phyloP scores from a whole-genome alignment of 305 asterid genomes.

The Fraxinus platypoda region DNA sequence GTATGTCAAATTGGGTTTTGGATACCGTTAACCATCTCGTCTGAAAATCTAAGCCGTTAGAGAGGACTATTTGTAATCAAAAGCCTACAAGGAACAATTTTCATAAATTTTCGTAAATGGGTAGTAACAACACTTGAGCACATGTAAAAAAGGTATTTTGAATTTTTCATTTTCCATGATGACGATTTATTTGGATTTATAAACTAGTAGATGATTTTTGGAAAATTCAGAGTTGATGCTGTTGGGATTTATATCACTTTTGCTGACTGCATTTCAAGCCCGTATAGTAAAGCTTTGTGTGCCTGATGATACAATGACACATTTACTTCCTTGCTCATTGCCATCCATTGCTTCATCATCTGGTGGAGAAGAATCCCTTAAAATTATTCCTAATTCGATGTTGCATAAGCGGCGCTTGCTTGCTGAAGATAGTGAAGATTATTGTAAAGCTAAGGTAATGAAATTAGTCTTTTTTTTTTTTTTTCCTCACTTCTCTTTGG shows the following conservation, averaged over 20 bases:
- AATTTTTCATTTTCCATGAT: background rate
- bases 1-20: background rate
- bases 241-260: constrained; percentile 87
- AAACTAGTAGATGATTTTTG: constrained; percentile 22
- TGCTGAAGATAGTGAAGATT: background rate
- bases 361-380: constrained; percentile 32
- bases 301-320: constrained; percentile 35
- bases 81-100: background rate
- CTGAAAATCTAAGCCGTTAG: background rate
- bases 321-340: constrained; percentile 70
- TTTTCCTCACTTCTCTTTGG: background rate
- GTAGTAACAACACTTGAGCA: background rate
- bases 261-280: constrained; percentile 77
- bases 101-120: background rate
- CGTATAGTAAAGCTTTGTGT: constrained; percentile 71
- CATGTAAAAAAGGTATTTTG: background rate
- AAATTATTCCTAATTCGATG: constrained; percentile 31
- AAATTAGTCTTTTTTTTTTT: background rate
- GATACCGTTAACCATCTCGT: background rate
- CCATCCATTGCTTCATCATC: constrained; percentile 24
- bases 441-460: constrained; percentile 3
- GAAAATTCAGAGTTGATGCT: constrained; percentile 81
- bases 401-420: constrained; percentile 41
- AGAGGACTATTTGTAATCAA: background rate
- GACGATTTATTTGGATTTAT: constrained; percentile 13